A percentile compares a stretch with the other conserved stretches of the same genome.
phyloP scores from a whole-genome alignment of 2,329 filamentous ascomycete genomes.

The Paraphaeosphaeria minitans region DNA sequence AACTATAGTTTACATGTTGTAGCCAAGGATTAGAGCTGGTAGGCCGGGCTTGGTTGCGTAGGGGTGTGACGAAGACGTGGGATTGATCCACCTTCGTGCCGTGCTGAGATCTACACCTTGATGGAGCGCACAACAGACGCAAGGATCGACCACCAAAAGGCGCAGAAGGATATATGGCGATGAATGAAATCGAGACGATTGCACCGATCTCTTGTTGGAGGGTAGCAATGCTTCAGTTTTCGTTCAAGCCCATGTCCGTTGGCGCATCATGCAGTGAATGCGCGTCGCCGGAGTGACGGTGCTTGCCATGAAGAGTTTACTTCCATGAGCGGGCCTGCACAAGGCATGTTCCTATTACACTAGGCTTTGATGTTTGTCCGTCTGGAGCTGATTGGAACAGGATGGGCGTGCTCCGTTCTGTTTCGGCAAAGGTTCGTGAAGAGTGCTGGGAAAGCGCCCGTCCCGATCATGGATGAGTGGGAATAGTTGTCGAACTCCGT shows the following conservation, averaged over 20 bases:
- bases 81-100: background rate
- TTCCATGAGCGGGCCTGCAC: background rate
- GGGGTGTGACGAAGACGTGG: slow-evolving; percentile 5
- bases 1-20: slow-evolving; percentile 3
- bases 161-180: background rate
- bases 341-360: background rate
- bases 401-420: background rate
- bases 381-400: background rate
- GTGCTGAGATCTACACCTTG: slow-evolving; percentile 1
- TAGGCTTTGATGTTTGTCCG: background rate
- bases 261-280: background rate
- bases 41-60: slow-evolving; percentile 10
- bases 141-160: background rate
- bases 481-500: background rate
- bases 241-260: background rate
- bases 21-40: background rate
- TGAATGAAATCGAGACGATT: background rate
- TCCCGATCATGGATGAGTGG: background rate
- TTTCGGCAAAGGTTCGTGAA: background rate
- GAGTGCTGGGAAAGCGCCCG: background rate
- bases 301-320: background rate
- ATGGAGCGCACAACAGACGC: background rate
- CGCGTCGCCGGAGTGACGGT: background rate
- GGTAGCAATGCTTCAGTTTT: too few species aligned
- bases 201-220: background rate